Base-by-base conservation (phyloP, 2,329 filamentous ascomycete species). In the Colletotrichum sp. region DNA sequence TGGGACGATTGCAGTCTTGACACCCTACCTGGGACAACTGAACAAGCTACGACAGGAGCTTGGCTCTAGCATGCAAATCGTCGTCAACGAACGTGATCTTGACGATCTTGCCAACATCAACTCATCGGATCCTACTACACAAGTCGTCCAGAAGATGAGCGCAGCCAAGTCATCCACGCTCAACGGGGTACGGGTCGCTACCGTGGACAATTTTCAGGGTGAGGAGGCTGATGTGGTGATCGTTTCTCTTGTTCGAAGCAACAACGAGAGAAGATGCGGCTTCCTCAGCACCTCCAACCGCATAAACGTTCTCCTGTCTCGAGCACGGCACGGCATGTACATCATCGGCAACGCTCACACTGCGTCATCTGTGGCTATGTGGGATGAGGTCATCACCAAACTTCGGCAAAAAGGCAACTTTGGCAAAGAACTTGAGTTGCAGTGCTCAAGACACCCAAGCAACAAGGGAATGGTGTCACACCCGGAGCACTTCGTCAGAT, bases 161-260 rank as follows among this genome's bases (percentile, higher is more conserved):
- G 6, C 32, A 34, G 27, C 60, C 8, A 76, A 59, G 48, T 79
- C 84, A 6, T 86, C 84, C 0, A 83, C 92, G 0, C 79, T 88
- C 0, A 84, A 89, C 28, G 85, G 85, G 2, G 81, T 94, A 4
- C 84, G 90, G 6, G 82, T 93, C 0, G 92, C 93, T 0, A 95
- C 93, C 0, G 89, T 95, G 0, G 93, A 95, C 81, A 96, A 95
- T 77, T 96, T 95, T 71, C 93, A 96, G 79, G 94, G 94, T 0
- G 94, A 96, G 80, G 94, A 96, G 79, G 92, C 91, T 3, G 93
- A 94, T 68, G 85, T 96, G 11, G 87, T 96, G 1, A 86, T 96
- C 4, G 85, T 96, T 0, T 94, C 92, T 0, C 85, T 96, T 0
- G 93, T 95, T 0, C 89, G 94, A 55, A 94, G 93, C 83, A 96